A percentile compares a stretch with the other conserved stretches of the same genome.
phyloP scores from a whole-genome alignment of 768 basidiomycete genomes.

The Lepiota venenata region DNA sequence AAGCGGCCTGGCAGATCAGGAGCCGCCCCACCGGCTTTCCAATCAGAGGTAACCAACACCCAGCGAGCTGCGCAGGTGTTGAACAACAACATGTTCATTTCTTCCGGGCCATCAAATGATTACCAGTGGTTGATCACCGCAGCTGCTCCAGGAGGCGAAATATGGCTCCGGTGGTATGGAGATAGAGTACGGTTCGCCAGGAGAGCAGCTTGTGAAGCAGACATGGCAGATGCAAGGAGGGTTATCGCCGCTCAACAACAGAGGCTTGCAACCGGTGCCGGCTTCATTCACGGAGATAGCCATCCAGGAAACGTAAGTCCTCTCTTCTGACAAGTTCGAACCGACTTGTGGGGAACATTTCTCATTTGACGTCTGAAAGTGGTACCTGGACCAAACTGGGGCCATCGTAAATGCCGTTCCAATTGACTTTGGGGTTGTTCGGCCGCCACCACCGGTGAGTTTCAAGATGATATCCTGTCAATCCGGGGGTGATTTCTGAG shows the following conservation, averaged over 20 bases:
- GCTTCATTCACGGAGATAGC: background rate
- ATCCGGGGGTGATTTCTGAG: too few relatives aligned
- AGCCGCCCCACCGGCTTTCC: background rate
- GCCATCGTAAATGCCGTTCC: background rate
- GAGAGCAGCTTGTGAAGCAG: slow-evolving; percentile 1
- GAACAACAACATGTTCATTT: background rate
- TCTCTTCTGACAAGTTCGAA: too few relatives aligned
- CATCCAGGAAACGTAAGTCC: background rate
- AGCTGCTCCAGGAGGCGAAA: slow-evolving; percentile 3
- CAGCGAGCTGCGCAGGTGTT: background rate
- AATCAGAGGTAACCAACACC: background rate
- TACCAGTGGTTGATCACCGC: slow-evolving; percentile 3
- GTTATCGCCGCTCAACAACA: background rate
- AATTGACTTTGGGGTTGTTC: background rate
- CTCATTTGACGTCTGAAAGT: background rate
- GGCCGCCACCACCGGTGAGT: background rate
- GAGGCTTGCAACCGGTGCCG: too few relatives aligned
- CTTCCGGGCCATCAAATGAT: background rate
- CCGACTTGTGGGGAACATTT: too few relatives aligned
- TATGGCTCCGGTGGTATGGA: background rate
- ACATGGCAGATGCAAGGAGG: background rate
- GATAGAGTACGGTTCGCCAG: background rate
- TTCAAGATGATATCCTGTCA: too few relatives aligned
- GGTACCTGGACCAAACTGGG: background rate
- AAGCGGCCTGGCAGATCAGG: background rate